A percentile compares a stretch with the other conserved stretches of the same genome.
Evolutionary conservation across 306 rosid species (phyloP).

Genomic region (Cucurbita argyrosperma): DNA sequence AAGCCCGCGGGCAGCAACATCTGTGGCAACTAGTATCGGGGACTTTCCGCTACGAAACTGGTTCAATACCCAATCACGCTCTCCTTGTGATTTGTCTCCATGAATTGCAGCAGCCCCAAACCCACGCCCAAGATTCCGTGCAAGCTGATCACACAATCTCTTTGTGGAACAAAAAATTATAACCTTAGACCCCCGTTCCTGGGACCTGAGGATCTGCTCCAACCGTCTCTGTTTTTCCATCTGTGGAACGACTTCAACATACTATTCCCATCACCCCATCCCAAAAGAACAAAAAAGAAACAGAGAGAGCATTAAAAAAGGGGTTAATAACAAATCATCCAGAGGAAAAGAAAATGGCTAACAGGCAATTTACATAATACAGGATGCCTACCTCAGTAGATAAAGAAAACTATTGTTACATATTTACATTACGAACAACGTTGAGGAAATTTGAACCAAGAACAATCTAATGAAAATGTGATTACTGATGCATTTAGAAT

Average conservation of each 20-base stretch:
- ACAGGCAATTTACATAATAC: not conserved
- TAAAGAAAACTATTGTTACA: not conserved
- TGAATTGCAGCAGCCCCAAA: constrained; percentile 98
- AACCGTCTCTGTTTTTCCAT: constrained; percentile 96
- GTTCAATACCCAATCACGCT: constrained; percentile 85
- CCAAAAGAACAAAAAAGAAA: not conserved
- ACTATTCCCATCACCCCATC: constrained; percentile 25
- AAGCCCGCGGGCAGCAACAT: constrained; percentile 99
- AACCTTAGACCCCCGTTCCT: constrained; percentile 83
- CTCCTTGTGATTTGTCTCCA: constrained; percentile 96
- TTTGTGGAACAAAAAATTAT: constrained; percentile 94
- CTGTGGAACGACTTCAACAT: constrained; percentile 92
- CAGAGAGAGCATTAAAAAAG: not conserved
- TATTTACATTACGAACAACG: not conserved
- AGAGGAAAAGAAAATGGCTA: not conserved
- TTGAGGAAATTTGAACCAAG: not conserved
- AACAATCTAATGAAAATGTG: not conserved
- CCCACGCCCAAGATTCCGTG: constrained; percentile 69
- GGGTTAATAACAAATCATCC: not conserved
- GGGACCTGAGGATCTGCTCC: constrained; percentile 90
- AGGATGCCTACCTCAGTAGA: not conserved
- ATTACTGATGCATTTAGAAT: not conserved
- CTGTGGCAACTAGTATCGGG: constrained; percentile 90
- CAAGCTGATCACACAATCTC: constrained; percentile 87
- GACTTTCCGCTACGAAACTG: constrained; percentile 90